Conservation (phyloP, 2,329 filamentous ascomycete species). For the Aschersonia sp. region DNA sequence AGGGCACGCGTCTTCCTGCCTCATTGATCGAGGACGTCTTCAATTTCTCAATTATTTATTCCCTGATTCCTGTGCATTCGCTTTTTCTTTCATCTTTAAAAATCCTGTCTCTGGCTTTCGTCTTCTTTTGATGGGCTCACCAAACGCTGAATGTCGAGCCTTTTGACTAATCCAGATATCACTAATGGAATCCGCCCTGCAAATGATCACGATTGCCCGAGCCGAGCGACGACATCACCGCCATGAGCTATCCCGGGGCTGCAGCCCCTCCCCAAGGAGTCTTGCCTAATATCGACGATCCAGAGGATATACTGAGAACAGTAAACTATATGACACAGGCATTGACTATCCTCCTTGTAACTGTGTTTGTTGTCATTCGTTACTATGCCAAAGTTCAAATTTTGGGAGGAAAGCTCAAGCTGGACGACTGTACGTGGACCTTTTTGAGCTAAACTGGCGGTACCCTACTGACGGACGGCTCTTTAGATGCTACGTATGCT, state of each 20-base stretch:
- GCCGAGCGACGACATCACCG: neutral
- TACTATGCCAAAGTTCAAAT: constrained; percentile 11
- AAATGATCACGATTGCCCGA: neutral
- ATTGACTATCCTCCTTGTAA: constrained; percentile 12
- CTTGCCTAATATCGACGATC: constrained; percentile 11
- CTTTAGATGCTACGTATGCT: constrained; percentile 7
- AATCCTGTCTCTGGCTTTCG: neutral
- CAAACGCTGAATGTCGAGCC: too few relatives aligned
- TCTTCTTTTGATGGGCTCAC: neutral
- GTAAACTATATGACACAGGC: constrained; percentile 13
- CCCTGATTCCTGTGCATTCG: neutral
- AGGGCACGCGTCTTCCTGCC: too few relatives aligned
- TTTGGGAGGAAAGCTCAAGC: constrained; percentile 5
- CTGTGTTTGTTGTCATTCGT: constrained; percentile 12
- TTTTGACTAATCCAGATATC: neutral
- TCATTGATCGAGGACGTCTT: too few relatives aligned
- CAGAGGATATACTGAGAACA: constrained; percentile 12
- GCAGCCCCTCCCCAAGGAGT: constrained; percentile 12
- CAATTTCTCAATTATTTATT: too few relatives aligned
- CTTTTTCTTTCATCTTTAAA: neutral
- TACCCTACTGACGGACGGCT: too few relatives aligned
- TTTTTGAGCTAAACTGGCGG: too few relatives aligned
- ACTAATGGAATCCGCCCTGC: neutral
- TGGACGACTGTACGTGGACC: constrained; percentile 14
- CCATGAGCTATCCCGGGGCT: constrained; percentile 8